Evolutionary conservation across 208 protist species (phyloP), one percentile per base, ranked within the genome.

Genomic region (Eutreptiella sp.): DNA sequence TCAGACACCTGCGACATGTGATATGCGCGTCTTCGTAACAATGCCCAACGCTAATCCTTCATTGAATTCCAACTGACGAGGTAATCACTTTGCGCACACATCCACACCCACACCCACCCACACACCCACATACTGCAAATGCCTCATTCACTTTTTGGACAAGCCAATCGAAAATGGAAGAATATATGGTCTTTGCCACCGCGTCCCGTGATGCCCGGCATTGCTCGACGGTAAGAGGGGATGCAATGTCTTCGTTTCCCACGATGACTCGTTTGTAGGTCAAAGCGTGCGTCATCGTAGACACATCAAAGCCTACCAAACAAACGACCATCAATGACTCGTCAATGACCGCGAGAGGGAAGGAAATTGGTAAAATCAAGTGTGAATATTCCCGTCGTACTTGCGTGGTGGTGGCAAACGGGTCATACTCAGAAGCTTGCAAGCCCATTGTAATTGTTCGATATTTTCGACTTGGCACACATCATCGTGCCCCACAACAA

Each of bases 91-190:
- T n/a, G n/a, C n/a, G n/a, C n/a, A n/a, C 33, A n/a, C n/a, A n/a
- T n/a, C n/a, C n/a, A n/a, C n/a, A n/a, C n/a, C n/a, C n/a, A n/a
- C n/a, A n/a, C n/a, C n/a, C n/a, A n/a, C n/a, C n/a, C n/a, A n/a
- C n/a, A n/a, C n/a, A n/a, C n/a, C n/a, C n/a, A n/a, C n/a, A n/a
- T n/a, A n/a, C n/a, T n/a, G n/a, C n/a, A n/a, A 95, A 85, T 1
- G 82, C 82, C 42, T 73, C 64, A 72, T 98, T 98, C 34, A 97
- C 88, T n/a, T 66, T 67, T 21, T 67, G 54, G n/a, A 97, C 89
- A 3, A 97, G 72, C 82, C 89, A 97, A 66, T 97, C 86, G 65
- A 98, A 98, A 35, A 97, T 46, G 33, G 73, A 68, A 38, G 85
- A 75, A 67, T 97, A 98, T 2, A 97, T 34, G 1, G 85, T 73